A percentile compares a stretch with the other conserved stretches of the same genome.
Evolutionary conservation across 2,329 filamentous ascomycete species (phyloP).

Genomic region (Cladobotryum mycophilum): DNA sequence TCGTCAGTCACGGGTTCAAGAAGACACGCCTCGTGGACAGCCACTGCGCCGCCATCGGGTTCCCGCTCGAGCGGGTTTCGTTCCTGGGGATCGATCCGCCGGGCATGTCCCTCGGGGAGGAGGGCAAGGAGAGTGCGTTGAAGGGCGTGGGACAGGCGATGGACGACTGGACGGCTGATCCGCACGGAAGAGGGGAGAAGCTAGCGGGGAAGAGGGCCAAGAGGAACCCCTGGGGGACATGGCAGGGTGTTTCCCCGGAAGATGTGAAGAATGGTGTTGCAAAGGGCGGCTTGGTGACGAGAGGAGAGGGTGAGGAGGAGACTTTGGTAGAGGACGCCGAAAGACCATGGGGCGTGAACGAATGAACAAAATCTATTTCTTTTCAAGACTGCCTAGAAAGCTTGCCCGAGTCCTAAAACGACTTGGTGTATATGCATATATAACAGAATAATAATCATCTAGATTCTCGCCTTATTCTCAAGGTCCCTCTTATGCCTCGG

Average conservation of each 20-base stretch:
- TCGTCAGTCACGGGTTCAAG: constrained; percentile 69
- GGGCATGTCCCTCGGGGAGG: constrained; percentile 26
- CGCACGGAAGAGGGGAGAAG: constrained; percentile 41
- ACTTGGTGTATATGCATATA: background rate
- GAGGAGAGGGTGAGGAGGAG: constrained; percentile 28
- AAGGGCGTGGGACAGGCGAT: constrained; percentile 37
- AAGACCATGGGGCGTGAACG: constrained; percentile 35
- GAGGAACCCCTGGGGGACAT: constrained; percentile 44
- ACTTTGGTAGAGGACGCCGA: constrained; percentile 31
- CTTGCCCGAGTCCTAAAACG: background rate
- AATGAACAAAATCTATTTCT: background rate
- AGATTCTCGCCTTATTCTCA: constrained; percentile 23
- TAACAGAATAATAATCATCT: background rate
- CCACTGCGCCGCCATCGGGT: constrained; percentile 59
- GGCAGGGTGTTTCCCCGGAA: constrained; percentile 40
- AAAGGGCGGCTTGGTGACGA: constrained; percentile 34
- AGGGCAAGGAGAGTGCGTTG: constrained; percentile 33
- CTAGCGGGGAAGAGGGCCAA: constrained; percentile 42
- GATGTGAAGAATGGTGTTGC: constrained; percentile 16
- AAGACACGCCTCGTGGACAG: constrained; percentile 52
- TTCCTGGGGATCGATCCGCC: constrained; percentile 63
- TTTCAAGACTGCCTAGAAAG: background rate
- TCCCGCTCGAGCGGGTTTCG: constrained; percentile 36
- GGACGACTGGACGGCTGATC: constrained; percentile 45
- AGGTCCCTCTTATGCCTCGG: constrained; percentile 15